Evolutionary conservation across 148 eudicot genomes (phyloP).

Genomic region (Rhododendron williamsianum): DNA sequence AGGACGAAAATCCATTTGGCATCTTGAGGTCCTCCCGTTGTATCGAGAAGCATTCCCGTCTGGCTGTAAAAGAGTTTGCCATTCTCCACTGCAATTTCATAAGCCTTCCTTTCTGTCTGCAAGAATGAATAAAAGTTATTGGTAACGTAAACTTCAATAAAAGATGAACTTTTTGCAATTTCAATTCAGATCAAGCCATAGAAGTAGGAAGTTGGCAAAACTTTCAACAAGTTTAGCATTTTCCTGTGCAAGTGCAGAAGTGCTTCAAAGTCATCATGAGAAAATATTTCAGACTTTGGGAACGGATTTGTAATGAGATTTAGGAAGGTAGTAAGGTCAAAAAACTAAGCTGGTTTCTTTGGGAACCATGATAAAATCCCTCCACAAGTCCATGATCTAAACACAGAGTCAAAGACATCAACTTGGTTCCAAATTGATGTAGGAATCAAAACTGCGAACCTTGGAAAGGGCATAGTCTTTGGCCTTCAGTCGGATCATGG

Average conservation of each 20-base stretch:
- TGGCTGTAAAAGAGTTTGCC: slow-evolving; percentile 49
- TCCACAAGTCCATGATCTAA: not conserved
- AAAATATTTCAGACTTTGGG: not conserved
- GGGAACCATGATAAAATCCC: not conserved
- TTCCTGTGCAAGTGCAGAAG: not conserved
- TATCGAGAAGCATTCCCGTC: slow-evolving; percentile 41
- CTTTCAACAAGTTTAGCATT: not conserved
- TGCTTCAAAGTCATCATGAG: not conserved
- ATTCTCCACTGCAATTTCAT: slow-evolving; percentile 45
- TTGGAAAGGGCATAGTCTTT: not conserved
- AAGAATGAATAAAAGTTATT: not conserved
- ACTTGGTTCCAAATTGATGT: not conserved
- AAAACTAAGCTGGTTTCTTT: not conserved
- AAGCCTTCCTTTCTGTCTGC: slow-evolving; percentile 63
- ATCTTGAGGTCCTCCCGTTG: slow-evolving; percentile 27
- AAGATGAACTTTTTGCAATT: not conserved
- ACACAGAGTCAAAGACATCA: not conserved
- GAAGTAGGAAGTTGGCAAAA: not conserved
- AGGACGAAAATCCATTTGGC: slow-evolving; percentile 80
- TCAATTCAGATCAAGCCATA: not conserved
- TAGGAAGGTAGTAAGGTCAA: not conserved
- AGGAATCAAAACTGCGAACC: not conserved
- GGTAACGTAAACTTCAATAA: not conserved
- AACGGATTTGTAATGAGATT: not conserved
- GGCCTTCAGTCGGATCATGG: not conserved